Conservation (phyloP, 108 stramenopile species). For the Cylindrotheca fusiformis region DNA sequence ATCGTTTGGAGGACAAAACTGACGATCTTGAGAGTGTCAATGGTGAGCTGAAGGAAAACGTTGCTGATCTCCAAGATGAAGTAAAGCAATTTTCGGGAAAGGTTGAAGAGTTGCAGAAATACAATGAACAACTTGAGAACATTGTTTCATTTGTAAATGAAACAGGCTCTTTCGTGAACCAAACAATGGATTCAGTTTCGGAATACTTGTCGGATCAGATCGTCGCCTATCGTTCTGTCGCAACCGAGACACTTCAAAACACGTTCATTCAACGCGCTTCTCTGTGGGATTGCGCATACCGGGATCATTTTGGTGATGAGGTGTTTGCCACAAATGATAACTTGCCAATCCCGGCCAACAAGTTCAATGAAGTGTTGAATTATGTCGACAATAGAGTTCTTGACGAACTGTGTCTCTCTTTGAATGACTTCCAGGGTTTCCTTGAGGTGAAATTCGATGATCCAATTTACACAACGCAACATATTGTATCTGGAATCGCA, state of each 20-base stretch:
- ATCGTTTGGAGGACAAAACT: background rate
- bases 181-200: conserved; percentile 12
- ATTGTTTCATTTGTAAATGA: conserved; percentile 41
- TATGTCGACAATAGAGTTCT: conserved; percentile 37
- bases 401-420: conserved; percentile 34
- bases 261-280: conserved; percentile 21
- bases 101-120: background rate
- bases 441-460: conserved; percentile 6
- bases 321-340: conserved; percentile 12
- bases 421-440: conserved; percentile 24
- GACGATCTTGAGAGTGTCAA: conserved; percentile 12
- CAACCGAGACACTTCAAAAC: conserved; percentile 25
- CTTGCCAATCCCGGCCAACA: conserved; percentile 5
- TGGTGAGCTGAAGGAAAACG: conserved; percentile 16
- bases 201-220: conserved; percentile 29
- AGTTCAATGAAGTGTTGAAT: conserved; percentile 9
- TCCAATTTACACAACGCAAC: conserved; percentile 2
- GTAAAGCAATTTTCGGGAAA: background rate
- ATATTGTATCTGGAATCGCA: conserved; percentile 3
- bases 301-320: conserved; percentile 25
- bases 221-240: conserved; percentile 9
- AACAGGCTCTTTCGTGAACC: conserved; percentile 11
- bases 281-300: conserved; percentile 37
- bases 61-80: conserved; percentile 5
- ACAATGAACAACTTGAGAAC: conserved; percentile 17